A percentile compares a stretch with the other conserved stretches of the same genome.
Evolutionary conservation across 2,329 filamentous ascomycete genomes (phyloP).

Genomic region (Aspergillus hortae): DNA sequence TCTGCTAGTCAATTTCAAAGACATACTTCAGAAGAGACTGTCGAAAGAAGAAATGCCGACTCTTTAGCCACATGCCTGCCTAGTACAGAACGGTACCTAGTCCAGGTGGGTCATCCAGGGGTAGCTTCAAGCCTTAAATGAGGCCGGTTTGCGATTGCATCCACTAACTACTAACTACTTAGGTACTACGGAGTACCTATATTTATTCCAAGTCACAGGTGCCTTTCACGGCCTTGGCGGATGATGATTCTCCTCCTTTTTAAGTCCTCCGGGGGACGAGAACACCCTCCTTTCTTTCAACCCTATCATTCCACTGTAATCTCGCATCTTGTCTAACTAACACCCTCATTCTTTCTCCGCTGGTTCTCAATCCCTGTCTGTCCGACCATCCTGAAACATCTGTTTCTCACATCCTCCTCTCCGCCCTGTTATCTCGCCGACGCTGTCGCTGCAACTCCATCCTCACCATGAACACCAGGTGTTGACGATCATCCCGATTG

Average conservation of each 20-base stretch:
- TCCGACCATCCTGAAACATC: background rate
- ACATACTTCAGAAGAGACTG: background rate
- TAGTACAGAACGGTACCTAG: background rate
- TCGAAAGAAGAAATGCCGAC: background rate
- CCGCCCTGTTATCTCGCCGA: background rate
- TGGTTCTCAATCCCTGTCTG: background rate
- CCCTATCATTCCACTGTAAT: background rate
- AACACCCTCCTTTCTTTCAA: background rate
- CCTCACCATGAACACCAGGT: background rate
- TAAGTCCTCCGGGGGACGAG: background rate
- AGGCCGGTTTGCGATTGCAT: background rate
- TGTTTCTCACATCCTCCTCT: no score
- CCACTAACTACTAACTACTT: background rate
- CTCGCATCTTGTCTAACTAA: background rate
- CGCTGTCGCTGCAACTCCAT: background rate
- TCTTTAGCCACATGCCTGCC: background rate
- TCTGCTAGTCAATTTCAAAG: no score
- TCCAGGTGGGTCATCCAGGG: conserved; percentile 15
- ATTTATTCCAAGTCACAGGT: background rate
- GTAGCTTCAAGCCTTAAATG: background rate
- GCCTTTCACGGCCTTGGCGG: no score
- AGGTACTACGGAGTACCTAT: background rate
- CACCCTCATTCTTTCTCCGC: background rate
- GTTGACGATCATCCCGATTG: background rate
- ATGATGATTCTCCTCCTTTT: background rate